Evolutionary conservation across 768 basidiomycete species (phyloP), one percentile per base, ranked within the genome.

Genomic region (Boletus vermiculosoides): DNA sequence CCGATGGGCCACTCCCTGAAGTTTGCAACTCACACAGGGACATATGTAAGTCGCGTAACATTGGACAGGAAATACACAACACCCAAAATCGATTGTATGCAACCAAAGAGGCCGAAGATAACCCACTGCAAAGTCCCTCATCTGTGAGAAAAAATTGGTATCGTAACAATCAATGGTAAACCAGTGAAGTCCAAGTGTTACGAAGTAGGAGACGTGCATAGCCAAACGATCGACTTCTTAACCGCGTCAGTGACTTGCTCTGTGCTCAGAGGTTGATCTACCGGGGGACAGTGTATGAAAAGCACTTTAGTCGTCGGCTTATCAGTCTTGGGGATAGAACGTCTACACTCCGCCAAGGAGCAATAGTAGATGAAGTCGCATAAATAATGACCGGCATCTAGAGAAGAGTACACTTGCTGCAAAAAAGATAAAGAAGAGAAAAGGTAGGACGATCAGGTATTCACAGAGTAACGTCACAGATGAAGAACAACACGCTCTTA

Each of bases 311-410:
- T 67, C 8, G 58, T 63, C 15, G 71, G 69, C 28, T 69, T 73
- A 48, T 72, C 71, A 36, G 47, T 69, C 47, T 74, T 72, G 34
- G 63, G 55, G n/a, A 57, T 61, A 9, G 57, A 59, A 4, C 85
- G 81, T 64, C 79, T 82, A 28, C 82, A 79, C 66, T 89, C 88
- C 5, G 87, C 86, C 28, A 90, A 78, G 11, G 87, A 88, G 65
- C 86, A 86, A 64, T 87, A 91, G 68, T 86, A 88, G 57, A 86
- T 80, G 69, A 86, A 90, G 72, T 90, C 88, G 66, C 85, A 88
- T 12, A 90, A 72, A 68, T 84, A 91, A 67, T 87, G 86, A 0
- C 88, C 88, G 16, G 87, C 85, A 65, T 90, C 88, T 78, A 85
- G 81, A 3, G 88, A 89, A 20, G 85, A 79, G 66, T 85, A 84